Base-by-base conservation (phyloP, 768 basidiomycete genomes). In the Pleurotus platypus region DNA sequence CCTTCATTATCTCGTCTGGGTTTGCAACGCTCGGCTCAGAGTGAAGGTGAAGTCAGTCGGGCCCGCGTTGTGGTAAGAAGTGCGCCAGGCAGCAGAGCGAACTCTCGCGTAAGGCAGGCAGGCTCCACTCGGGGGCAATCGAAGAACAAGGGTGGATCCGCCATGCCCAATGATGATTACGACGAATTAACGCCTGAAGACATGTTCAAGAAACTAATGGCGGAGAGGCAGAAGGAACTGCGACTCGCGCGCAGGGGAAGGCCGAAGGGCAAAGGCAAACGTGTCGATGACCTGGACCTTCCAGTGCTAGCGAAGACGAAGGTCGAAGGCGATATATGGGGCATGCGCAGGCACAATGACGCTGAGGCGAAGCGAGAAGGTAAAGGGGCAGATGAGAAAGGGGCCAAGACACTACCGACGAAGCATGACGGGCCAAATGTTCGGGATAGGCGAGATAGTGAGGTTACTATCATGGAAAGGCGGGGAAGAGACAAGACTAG, bases 21-120 rank as follows among this genome's bases (percentile, higher is more conserved):
- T n/a, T 22, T 15, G 35, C 16, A 54, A 24, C 51, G 51, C 15
- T 54, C 51, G 9, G n/a, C 51, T 39, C 51, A 64, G 24, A 74
- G 74, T 46, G 68, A 70, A 38, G 69, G 73, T 12, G 70, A 74
- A 56, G 75, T 90, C 4, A 77, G 75, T 15, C 74, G 73, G 27
- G 81, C 82, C 35, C 74, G 75, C 27, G 89, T 90, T 26, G 72
- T 84, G 46, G 90, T 89, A 65, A 74, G 83, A 51, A 89, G 87
- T 63, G 86, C 88, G 4, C 88, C 89, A 3, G 78, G 78, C 4
- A 89, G 87, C 46, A 77, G 88, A 2, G 73, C 82, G 0, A 73
- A 75, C 8, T 89, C 87, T 5, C 70, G 62, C 26, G 68, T 69
- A 43, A 39, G 51, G 38, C n/a, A 35, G 11, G 8, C 30, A 35